Evolutionary conservation across 305 asterid genomes (phyloP), one percentile per base, ranked within the genome.

Genomic region (Plantago coronopus): DNA sequence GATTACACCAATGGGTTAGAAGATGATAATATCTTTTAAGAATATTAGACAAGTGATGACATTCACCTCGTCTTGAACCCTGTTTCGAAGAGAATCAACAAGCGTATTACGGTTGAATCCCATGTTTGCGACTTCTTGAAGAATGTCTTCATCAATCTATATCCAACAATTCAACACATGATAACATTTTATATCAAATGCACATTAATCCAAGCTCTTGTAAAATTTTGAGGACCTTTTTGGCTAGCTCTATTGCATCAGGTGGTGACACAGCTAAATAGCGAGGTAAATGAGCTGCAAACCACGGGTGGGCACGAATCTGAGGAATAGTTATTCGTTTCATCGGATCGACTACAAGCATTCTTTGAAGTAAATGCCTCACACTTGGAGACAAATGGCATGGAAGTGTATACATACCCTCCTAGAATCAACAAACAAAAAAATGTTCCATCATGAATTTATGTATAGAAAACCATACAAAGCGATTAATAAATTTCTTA

Each of bases 271-370:
- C 93, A 46, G 95, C 95, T 71, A 91, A 74, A 78, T 90, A 87
- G 59, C 96, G 94, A 62, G 97, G 97, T 68, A 90, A 91, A 59
- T 70, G 77, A 73, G 58, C 69, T 74, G 78, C 85, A 77, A 90
- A 90, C 97, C 97, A 90, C 47, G 74, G 71, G 78, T 90, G 97
- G 70, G 80, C 79, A 62, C 89, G 94, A 73, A 90, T 83, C 75
- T 81, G 93, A 70, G 70, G 65, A 60, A 77, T 70, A 21, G 87
- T 72, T 74, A 90, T 83, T 74, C 97, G 81, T 82, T 87, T 87
- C 87, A 87, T 65, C 19, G 97, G 96, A 77, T 90, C 95, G 72
- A 90, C 96, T 20, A 83, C 70, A 60, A 90, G 85, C 97, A 90
- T 76, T 77, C 85, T 78, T 70, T 81, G 84, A 68, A 90, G 85